phyloP scores from a whole-genome alignment of 371 early-diverging fungal species.

The Zychaea mexicana region DNA sequence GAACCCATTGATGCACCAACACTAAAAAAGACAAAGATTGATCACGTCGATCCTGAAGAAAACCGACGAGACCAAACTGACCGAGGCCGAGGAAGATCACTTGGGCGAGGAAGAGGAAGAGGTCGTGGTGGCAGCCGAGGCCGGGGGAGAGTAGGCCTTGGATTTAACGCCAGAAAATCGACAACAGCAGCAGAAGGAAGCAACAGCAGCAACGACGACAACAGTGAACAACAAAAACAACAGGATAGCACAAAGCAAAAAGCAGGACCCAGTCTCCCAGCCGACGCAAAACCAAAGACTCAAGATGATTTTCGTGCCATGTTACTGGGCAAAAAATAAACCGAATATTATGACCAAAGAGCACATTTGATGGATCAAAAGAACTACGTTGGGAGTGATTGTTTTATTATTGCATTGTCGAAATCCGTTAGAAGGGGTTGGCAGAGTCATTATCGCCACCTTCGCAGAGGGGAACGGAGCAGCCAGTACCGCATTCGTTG shows the following conservation, averaged over 20 bases:
- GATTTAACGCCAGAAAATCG: neutral
- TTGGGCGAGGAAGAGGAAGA: slow-evolving; percentile 7
- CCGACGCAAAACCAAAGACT: slow-evolving; percentile 14
- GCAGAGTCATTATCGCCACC: neutral
- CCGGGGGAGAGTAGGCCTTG: neutral
- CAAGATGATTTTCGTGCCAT: slow-evolving; percentile 47
- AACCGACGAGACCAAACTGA: neutral
- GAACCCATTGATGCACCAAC: neutral
- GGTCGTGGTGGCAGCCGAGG: slow-evolving; percentile 8
- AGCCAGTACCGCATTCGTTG: neutral
- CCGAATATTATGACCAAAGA: neutral
- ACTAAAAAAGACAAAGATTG: slow-evolving; percentile 1
- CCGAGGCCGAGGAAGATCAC: neutral
- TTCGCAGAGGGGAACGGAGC: neutral
- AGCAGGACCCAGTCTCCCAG: neutral
- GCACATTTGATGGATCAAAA: too few species aligned
- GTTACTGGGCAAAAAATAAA: slow-evolving; percentile 33
- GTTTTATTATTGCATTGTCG: neutral
- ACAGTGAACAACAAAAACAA: neutral
- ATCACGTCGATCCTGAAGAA: neutral
- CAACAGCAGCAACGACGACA: neutral
- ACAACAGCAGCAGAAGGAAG: neutral
- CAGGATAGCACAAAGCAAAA: slow-evolving; percentile 1
- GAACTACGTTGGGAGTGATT: too few species aligned
- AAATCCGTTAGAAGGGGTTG: neutral